These are phyloP conservation scores for Bremia lactucae DNA, from an alignment of 352 stramenopile species.

Conservation along the genomic window DNA sequence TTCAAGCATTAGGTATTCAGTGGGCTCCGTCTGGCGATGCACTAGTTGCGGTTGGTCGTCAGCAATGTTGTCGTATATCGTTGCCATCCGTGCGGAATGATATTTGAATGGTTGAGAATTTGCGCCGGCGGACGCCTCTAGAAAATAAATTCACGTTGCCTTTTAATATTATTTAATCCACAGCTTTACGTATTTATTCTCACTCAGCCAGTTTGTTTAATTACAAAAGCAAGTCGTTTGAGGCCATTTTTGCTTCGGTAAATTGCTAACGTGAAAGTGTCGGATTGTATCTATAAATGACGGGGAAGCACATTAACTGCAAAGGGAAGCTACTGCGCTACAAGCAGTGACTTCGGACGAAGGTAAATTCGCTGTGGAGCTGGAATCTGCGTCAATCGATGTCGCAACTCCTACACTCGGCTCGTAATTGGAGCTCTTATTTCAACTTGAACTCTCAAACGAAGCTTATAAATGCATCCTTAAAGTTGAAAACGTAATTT, in stretches of 20 bases:
- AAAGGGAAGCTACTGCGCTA: constrained; percentile 44
- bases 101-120: not conserved
- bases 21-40: constrained; percentile 47
- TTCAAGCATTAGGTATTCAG: constrained; percentile 55
- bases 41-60: constrained; percentile 41
- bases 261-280: constrained; percentile 44
- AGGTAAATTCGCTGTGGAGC: constrained; percentile 48
- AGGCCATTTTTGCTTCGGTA: constrained; percentile 37
- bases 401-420: constrained; percentile 25
- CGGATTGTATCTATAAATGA: constrained; percentile 19
- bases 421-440: constrained; percentile 41
- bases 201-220: no score
- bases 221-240: constrained; percentile 61
- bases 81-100: constrained; percentile 18
- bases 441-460: no score
- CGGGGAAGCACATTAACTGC: constrained; percentile 24
- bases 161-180: no score
- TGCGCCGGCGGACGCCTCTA: not conserved
- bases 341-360: constrained; percentile 39
- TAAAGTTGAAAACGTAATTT: no score
- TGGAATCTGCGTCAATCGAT: constrained; percentile 46
- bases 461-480: no score
- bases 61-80: constrained; percentile 61
- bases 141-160: constrained; percentile 1
- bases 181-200: no score